These are phyloP conservation scores for Nemania sp. DNA, from an alignment of 2,329 filamentous ascomycete species.

Conservation along the genomic window DNA sequence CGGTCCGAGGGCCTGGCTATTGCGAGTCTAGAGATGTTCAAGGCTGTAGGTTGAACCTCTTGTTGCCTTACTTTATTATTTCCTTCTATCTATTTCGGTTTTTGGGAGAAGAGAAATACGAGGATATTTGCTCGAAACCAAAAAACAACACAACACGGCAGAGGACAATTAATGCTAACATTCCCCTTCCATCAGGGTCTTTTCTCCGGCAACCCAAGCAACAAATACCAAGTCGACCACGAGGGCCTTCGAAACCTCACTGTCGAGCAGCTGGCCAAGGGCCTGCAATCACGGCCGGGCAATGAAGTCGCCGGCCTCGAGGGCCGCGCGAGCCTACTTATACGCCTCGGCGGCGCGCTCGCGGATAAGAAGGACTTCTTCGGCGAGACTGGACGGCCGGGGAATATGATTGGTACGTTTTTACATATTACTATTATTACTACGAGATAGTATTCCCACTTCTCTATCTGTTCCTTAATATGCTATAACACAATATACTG, in stretches of 20 bases:
- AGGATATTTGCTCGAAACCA: too few relatives aligned
- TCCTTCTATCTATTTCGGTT: not conserved
- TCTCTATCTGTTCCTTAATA: not conserved
- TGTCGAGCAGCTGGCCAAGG: conserved; percentile 72
- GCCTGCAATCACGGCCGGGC: conserved; percentile 78
- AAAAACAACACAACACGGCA: not conserved
- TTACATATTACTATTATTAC: not conserved
- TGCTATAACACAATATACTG: too few relatives aligned
- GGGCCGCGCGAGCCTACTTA: conserved; percentile 78
- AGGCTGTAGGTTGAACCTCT: conserved; percentile 49
- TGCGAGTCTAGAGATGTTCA: conserved; percentile 86
- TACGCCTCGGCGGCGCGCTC: conserved; percentile 75
- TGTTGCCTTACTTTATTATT: too few relatives aligned
- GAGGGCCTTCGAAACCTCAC: conserved; percentile 75
- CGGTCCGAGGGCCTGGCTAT: conserved; percentile 69
- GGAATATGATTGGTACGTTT: conserved; percentile 84
- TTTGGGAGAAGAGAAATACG: not conserved
- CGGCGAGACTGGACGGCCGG: conserved; percentile 79
- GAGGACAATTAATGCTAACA: not conserved
- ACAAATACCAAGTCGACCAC: conserved; percentile 89
- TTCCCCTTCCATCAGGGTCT: conserved; percentile 57
- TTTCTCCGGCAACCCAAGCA: conserved; percentile 80
- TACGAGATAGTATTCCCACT: too few relatives aligned
- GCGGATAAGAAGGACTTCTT: conserved; percentile 79
- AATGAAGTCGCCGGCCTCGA: conserved; percentile 86